Evolutionary conservation across 2,329 filamentous ascomycete species (phyloP), one percentile per base, ranked within the genome.

Genomic region (Cladosporium sp.): DNA sequence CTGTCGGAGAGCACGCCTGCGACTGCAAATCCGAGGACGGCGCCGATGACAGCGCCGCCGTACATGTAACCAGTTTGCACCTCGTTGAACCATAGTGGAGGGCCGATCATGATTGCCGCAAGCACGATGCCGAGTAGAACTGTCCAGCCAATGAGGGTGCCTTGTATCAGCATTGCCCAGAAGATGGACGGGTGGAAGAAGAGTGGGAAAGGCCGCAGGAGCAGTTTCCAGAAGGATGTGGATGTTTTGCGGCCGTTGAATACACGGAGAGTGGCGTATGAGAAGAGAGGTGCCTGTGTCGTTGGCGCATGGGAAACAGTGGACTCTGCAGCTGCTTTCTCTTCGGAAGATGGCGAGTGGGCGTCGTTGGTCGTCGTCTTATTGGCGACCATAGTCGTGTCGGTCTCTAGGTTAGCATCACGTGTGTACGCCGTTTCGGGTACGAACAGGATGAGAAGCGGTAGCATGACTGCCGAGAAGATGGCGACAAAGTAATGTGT

Each of bases 61-160:
- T 97, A 96, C 59, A 91, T 84, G 72, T 93, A 92, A n/a, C 92
- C 92, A 1, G 89, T 90, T 68, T 89, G 76, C 55, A 90, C 85
- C 74, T 94, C 87, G 66, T 85, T 80, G 83, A 92, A 96, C 78
- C 86, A 94, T 40, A 92, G 83, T 0, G 90, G 90, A 1, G 88
- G 87, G 1, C 88, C 87, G 49, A 95, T 82, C 76, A 94, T 93
- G 65, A 95, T 87, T 60, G 87, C 84, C n/a, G 87, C 88, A 47
- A 95, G 77, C 64, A 94, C 85, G 61, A 94, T 88, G 59, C 90
- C 89, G 64, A 96, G 93, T 69, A 97, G 90, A 15, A 97, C 90
- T 1, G 92, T 96, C 92, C 93, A 97, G 64, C 92, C 93, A 68
- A 97, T 96, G 69, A 96, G 84, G 4, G 89, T 85, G 15, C 92